phyloP scores from a whole-genome alignment of 2,329 filamentous ascomycete species.

The Colletotrichum magnum region DNA sequence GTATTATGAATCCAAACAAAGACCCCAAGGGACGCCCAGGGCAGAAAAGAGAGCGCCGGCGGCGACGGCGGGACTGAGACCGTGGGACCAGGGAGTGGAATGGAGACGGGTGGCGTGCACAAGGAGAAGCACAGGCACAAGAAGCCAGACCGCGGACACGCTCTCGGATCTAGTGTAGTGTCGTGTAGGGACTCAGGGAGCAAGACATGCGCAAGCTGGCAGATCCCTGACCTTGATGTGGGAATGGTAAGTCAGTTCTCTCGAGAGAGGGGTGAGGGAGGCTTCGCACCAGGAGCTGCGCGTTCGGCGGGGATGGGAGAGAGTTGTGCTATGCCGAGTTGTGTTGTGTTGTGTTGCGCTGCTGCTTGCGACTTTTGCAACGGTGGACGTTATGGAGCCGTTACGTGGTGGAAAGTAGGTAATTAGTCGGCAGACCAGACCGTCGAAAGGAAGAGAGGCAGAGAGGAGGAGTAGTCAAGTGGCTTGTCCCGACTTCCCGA shows the following conservation, averaged over 20 bases:
- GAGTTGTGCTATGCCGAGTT: constrained; percentile 2
- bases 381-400: constrained; percentile 22
- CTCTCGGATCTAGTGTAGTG: constrained; percentile 23
- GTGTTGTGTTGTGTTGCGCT: constrained; percentile 13
- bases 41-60: constrained; percentile 19
- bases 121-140: constrained; percentile 24
- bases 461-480: neutral
- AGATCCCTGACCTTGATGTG: constrained; percentile 28
- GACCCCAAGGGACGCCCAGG: constrained; percentile 9
- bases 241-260: constrained; percentile 2
- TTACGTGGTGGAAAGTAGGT: constrained; percentile 9
- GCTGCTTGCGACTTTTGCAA: constrained; percentile 1
- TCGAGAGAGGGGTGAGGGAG: constrained; percentile 20
- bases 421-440: neutral
- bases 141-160: constrained; percentile 29
- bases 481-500: neutral
- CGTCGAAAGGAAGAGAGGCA: neutral
- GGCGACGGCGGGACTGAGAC: constrained; percentile 37
- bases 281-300: constrained; percentile 19
- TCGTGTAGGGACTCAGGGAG: constrained; percentile 20
- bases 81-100: constrained; percentile 21
- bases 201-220: constrained; percentile 24
- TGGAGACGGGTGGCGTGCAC: constrained; percentile 37
- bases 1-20: constrained; percentile 39
- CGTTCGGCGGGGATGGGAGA: neutral